Evolutionary conservation across 2,329 filamentous ascomycete species (phyloP).

Genomic region (Stenocarpella maydis): DNA sequence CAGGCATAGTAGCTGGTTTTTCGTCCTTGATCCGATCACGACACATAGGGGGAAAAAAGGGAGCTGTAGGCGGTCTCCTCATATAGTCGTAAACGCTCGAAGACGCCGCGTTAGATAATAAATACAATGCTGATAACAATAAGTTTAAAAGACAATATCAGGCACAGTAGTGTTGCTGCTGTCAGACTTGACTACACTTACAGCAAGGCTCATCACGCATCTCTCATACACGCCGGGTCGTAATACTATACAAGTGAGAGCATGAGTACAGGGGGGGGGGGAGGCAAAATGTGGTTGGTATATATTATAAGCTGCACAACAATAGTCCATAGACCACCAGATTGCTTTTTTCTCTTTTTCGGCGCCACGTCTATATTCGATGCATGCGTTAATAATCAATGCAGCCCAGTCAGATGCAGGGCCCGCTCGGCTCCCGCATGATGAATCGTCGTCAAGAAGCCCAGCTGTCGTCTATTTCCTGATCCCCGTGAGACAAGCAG

Average conservation of each 20-base stretch:
- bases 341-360: not conserved
- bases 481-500: not conserved
- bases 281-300: not conserved
- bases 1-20: too few species aligned
- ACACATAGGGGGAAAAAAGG: too few species aligned
- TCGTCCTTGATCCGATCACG: too few species aligned
- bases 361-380: not conserved
- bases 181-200: too few species aligned
- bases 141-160: too few species aligned
- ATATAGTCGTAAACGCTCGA: too few species aligned
- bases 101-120: too few species aligned
- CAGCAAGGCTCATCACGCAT: not conserved
- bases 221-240: not conserved
- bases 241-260: not conserved
- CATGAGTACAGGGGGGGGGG: too few species aligned
- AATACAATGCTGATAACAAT: too few species aligned
- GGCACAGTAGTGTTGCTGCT: too few species aligned
- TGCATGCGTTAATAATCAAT: not conserved
- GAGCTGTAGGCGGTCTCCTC: too few species aligned
- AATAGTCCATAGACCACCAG: not conserved
- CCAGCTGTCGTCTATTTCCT: not conserved
- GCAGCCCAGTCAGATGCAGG: not conserved
- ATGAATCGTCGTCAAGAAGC: not conserved
- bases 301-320: not conserved
- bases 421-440: conserved; percentile 2